Base-by-base conservation (phyloP, 176 grass and related monocot genomes). In the Aegilops speltoides region DNA sequence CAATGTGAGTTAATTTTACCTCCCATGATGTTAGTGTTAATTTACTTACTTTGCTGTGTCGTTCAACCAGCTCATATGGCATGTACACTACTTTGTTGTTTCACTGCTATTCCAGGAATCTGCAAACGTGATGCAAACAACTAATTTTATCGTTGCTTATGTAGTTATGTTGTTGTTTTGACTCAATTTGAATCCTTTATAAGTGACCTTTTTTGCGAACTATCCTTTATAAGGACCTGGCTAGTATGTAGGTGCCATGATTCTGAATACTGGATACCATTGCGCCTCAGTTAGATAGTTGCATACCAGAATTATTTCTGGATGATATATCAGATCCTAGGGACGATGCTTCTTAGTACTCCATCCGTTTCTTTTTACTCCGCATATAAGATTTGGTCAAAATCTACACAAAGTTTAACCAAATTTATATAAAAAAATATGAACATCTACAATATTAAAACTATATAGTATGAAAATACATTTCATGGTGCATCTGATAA, bases 1-100 rank as follows among this genome's bases (percentile, higher is more conserved):
- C 91, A 5, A 57, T 95, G 96, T 98, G 83, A 56, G 93, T 85
- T 66, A 61, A 41, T 82, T 54, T 76, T 81, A 23, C 50, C 75
- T 78, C 36, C 63, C 10, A 2, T 8, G 8, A 59, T 83, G 76
- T 17, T 83, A 23, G 5, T 82, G 8, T 77, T 77, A 24, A 2
- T 33, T 7, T 38, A 4, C 24, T 67, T 65, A 70, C 19, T 64
- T 82, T 67, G 16, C 19, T 73, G 22, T 54, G 38, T 23, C 6
- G 57, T 64, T 16, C 59, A 32, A 61, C 36, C 16, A 68, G 19
- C 52, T 4, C 22, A 14, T 61, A 31, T 71, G 38, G 15, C 60
- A 48, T 87, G 12, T 62, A 17, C 15, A 54, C 22, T 24, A 25
- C 82, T 68, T 82, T 37, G 14, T 23, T 81, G 15, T 80, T 69